These are phyloP conservation scores for Cordyceps javanica DNA, from an alignment of 2,329 filamentous ascomycete genomes.

Conservation along the genomic window DNA sequence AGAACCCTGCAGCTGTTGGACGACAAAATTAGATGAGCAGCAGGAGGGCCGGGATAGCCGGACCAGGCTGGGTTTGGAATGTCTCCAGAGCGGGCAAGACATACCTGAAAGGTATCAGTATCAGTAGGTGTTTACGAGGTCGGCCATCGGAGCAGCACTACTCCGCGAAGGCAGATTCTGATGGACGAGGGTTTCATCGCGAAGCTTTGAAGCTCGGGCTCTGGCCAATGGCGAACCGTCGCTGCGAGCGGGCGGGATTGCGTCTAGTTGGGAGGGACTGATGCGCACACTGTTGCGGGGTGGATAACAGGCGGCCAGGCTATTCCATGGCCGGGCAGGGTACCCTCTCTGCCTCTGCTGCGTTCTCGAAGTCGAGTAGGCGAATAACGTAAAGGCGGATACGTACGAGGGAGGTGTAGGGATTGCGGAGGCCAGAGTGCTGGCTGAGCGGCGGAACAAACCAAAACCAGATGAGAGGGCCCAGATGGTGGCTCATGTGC, in stretches of 20 bases:
- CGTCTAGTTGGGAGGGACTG: not conserved
- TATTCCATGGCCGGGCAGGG: not conserved
- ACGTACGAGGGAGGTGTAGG: not conserved
- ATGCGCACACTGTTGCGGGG: not conserved
- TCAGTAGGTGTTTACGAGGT: not conserved
- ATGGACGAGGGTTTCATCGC: not conserved
- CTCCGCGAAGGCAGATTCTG: not conserved
- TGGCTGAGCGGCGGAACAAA: not conserved
- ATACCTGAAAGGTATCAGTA: not conserved
- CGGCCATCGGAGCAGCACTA: not conserved
- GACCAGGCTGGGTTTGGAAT: constrained; percentile 1
- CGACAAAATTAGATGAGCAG: not conserved
- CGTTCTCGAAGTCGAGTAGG: not conserved
- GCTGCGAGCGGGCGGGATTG: not conserved
- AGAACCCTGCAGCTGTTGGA: not conserved
- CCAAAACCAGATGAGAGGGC: constrained; percentile 6
- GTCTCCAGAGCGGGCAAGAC: not conserved
- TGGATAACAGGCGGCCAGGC: not conserved
- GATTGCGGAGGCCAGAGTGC: not conserved
- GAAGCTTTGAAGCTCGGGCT: not conserved
- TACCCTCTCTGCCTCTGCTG: too few species aligned
- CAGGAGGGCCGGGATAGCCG: not conserved
- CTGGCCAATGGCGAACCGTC: not conserved
- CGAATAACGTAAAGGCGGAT: too few species aligned
- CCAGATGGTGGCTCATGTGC: constrained; percentile 10